These are phyloP conservation scores for Annulohypoxylon stygium DNA, from an alignment of 495 filamentous ascomycete genomes.

Conservation along the genomic window DNA sequence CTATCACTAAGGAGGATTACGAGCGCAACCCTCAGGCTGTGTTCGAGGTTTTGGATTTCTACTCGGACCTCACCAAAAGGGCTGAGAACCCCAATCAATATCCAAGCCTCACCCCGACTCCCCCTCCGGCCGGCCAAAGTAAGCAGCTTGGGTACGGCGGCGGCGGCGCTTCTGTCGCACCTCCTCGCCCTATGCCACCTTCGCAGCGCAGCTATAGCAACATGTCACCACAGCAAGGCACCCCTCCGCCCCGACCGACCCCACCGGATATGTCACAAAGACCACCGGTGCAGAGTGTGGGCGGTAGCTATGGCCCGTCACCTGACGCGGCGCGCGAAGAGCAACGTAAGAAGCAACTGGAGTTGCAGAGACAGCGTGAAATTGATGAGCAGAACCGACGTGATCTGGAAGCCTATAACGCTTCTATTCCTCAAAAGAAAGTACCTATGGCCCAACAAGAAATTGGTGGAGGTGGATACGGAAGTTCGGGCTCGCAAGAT, in stretches of 20 bases:
- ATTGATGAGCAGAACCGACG: slow-evolving; percentile 74
- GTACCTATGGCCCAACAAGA: slow-evolving; percentile 88
- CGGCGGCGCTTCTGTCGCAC: slow-evolving; percentile 77
- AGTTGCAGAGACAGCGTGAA: slow-evolving; percentile 69
- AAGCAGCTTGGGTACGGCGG: slow-evolving; percentile 76
- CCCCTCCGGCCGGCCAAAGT: slow-evolving; percentile 68
- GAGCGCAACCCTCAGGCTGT: slow-evolving; percentile 98
- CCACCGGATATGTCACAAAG: slow-evolving; percentile 60
- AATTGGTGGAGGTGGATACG: slow-evolving; percentile 74
- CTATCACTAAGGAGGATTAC: slow-evolving; percentile 97
- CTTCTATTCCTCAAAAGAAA: slow-evolving; percentile 82
- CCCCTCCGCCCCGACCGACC: slow-evolving; percentile 54
- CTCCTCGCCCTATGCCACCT: slow-evolving; percentile 80
- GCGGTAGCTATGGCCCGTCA: slow-evolving; percentile 63
- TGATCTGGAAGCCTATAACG: slow-evolving; percentile 87
- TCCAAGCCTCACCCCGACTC: slow-evolving; percentile 76
- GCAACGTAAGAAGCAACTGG: slow-evolving; percentile 58
- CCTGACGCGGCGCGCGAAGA: slow-evolving; percentile 69
- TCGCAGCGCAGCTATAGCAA: slow-evolving; percentile 63
- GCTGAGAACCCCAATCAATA: slow-evolving; percentile 84
- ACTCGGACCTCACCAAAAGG: slow-evolving; percentile 92
- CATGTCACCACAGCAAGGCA: slow-evolving; percentile 48
- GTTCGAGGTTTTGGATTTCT: slow-evolving; percentile 96
- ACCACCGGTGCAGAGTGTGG: slow-evolving; percentile 60
- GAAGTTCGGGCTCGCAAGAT: slow-evolving; percentile 64